These are phyloP conservation scores for Hondaea fermentalgiana DNA, from an alignment of 108 stramenopile genomes.

Conservation along the genomic window DNA sequence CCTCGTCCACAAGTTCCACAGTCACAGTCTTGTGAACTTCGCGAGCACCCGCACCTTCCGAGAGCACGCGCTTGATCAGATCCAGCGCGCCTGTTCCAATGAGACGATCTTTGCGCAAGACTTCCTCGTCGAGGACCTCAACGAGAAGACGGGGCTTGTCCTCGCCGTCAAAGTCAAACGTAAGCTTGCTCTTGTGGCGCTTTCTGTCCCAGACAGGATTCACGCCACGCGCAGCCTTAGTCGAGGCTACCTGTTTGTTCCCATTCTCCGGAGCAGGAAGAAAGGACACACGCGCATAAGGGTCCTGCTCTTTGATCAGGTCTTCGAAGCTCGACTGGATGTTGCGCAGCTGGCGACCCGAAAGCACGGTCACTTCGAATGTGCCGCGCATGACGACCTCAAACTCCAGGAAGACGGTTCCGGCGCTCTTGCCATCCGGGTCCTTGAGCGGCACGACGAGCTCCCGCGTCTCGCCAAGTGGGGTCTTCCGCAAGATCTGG, in stretches of 20 bases:
- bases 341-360: not conserved
- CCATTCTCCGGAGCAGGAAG: not conserved
- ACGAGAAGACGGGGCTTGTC: not conserved
- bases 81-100: not conserved
- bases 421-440: not conserved
- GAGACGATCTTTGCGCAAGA: not conserved
- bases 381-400: not conserved
- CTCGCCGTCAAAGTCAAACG: not conserved
- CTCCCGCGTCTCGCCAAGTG: not conserved
- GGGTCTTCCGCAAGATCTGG: not conserved
- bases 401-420: not conserved
- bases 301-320: not conserved
- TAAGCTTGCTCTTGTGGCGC: not conserved
- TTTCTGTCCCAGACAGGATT: not conserved
- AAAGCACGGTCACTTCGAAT: not conserved
- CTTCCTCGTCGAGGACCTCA: not conserved
- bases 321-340: not conserved
- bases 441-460: not conserved
- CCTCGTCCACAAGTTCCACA: not conserved
- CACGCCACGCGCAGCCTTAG: not conserved
- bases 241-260: not conserved
- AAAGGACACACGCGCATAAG: not conserved
- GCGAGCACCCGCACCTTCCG: not conserved
- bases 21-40: not conserved
- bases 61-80: not conserved